These are phyloP conservation scores for Boletus fagicola DNA, from an alignment of 768 basidiomycete species.

Conservation along the genomic window DNA sequence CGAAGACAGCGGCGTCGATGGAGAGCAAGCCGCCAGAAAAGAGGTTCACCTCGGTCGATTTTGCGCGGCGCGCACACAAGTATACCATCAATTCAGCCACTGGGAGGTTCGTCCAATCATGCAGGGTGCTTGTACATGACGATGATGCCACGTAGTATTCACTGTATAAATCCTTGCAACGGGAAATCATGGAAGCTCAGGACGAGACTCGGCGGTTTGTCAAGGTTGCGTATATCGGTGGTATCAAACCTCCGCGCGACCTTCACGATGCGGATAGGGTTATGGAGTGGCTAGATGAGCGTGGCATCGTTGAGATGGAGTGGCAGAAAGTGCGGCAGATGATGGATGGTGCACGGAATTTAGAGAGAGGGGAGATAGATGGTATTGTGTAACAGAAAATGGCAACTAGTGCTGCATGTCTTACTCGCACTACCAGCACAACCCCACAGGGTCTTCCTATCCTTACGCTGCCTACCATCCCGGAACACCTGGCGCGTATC, in stretches of 20 bases:
- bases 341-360: constrained; percentile 69
- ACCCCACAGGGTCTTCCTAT: constrained; percentile 53
- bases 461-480: constrained; percentile 63
- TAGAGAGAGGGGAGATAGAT: constrained; percentile 54
- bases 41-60: constrained; percentile 75
- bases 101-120: constrained; percentile 65
- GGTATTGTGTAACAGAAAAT: constrained; percentile 4
- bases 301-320: constrained; percentile 62
- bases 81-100: constrained; percentile 72
- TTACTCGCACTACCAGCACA: constrained; percentile 37
- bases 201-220: constrained; percentile 48
- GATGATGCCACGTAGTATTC: constrained; percentile 47
- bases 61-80: constrained; percentile 64
- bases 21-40: constrained; percentile 14
- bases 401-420: constrained; percentile 21
- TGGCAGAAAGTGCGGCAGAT: constrained; percentile 70
- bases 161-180: constrained; percentile 56
- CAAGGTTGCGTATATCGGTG: constrained; percentile 54
- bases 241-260: constrained; percentile 61
- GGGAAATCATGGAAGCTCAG: constrained; percentile 58
- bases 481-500: constrained; percentile 45
- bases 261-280: constrained; percentile 72
- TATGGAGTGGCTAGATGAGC: constrained; percentile 76
- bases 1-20: constrained; percentile 2
- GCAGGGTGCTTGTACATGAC: neutral